A percentile compares a stretch with the other conserved stretches of the same genome.
Evolutionary conservation across 2,329 filamentous ascomycete species (phyloP).

Genomic region (Trichoderma sp.): DNA sequence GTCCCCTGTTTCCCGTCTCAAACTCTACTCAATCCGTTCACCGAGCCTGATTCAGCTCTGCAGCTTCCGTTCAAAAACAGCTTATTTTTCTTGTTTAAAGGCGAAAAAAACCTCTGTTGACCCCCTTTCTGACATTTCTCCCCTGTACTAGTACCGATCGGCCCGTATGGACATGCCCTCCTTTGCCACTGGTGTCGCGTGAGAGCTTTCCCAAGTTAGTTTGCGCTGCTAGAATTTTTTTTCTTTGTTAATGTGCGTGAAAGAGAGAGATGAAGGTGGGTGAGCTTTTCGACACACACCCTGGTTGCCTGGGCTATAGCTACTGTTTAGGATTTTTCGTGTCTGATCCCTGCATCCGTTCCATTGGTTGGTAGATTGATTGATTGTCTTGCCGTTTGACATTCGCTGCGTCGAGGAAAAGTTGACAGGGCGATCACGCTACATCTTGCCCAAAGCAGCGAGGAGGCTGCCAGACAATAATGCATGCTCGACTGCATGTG

Average conservation of each 20-base stretch:
- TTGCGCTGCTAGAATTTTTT: background rate
- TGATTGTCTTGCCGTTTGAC: background rate
- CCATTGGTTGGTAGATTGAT: background rate
- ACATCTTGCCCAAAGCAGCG: background rate
- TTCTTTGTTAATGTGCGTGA: background rate
- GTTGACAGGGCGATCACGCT: background rate
- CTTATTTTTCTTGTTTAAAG: background rate
- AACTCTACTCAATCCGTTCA: conserved; percentile 17
- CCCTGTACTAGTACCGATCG: background rate
- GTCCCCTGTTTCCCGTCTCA: conserved; percentile 4
- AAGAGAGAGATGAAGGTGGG: background rate
- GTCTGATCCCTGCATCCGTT: background rate
- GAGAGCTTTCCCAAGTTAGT: conserved; percentile 8
- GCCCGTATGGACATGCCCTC: background rate
- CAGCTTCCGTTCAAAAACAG: background rate
- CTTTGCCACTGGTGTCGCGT: conserved; percentile 20
- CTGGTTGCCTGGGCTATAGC: background rate
- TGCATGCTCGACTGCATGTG: background rate
- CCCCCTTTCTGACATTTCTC: background rate
- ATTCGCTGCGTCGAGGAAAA: background rate
- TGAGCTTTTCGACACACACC: background rate
- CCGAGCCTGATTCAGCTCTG: conserved; percentile 2
- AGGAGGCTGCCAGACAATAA: background rate
- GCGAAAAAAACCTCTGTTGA: background rate
- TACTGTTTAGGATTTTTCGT: background rate